Percentiles rank a stretch among this genome's conserved stretches.
Conservation (phyloP, 2,329 filamentous ascomycete genomes). For the Teratosphaeria pseudoeucalypti region DNA sequence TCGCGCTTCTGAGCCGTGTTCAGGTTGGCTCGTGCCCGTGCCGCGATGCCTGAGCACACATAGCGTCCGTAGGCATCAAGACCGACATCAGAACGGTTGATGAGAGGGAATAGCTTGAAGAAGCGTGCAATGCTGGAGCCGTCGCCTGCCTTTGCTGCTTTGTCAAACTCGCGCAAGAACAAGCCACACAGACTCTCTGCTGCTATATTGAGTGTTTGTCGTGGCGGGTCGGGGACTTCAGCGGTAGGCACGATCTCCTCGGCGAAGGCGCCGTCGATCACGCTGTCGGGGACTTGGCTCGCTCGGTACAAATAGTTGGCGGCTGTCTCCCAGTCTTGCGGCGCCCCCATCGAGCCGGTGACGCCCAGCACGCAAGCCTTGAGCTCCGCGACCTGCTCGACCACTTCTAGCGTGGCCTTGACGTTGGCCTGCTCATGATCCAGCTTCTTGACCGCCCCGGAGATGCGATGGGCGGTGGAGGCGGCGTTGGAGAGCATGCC, state of each 20-base stretch:
- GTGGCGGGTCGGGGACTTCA: conserved; percentile 86
- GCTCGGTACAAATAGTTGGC: conserved; percentile 81
- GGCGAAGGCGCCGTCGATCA: conserved; percentile 76
- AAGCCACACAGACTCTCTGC: conserved; percentile 81
- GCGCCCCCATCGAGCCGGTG: conserved; percentile 89
- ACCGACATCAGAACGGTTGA: conserved; percentile 78
- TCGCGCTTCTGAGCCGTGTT: conserved; percentile 59
- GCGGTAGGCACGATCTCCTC: conserved; percentile 88
- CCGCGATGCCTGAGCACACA: conserved; percentile 88
- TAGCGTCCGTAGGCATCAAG: conserved; percentile 92
- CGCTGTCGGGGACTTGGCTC: conserved; percentile 61
- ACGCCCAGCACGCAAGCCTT: conserved; percentile 94
- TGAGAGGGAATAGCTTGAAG: conserved; percentile 95
- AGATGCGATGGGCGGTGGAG: conserved; percentile 74
- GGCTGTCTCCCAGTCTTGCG: conserved; percentile 97
- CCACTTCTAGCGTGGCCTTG: conserved; percentile 78
- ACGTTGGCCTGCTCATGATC: conserved; percentile 88
- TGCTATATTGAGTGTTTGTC: conserved; percentile 74
- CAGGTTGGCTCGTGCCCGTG: conserved; percentile 68
- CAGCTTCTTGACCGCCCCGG: conserved; percentile 72
- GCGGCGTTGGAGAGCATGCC: conserved; percentile 83
- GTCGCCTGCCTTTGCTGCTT: conserved; percentile 76
- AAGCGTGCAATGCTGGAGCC: conserved; percentile 85
- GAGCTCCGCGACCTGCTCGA: conserved; percentile 92
- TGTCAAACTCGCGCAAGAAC: conserved; percentile 91